Percentiles rank a stretch among this genome's conserved stretches.
These are phyloP conservation scores for Salvia sclarea DNA, from an alignment of 305 asterid species.

Conservation along the genomic window DNA sequence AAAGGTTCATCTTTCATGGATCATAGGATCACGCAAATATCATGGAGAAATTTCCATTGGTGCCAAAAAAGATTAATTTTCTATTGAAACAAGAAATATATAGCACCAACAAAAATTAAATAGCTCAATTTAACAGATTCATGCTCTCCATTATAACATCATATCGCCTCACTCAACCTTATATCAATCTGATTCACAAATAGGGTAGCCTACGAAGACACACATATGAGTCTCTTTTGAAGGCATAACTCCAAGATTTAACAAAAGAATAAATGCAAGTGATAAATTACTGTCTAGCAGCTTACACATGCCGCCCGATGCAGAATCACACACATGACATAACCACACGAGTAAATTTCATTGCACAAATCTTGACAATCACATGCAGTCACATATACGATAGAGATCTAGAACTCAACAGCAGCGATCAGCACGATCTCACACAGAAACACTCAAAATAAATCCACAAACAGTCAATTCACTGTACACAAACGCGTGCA, in stretches of 20 bases:
- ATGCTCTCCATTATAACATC: conserved; percentile 8
- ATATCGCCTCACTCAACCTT: conserved; percentile 17
- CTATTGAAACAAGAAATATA: not conserved
- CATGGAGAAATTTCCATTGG: not conserved
- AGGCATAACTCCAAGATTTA: conserved; percentile 16
- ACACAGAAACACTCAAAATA: conserved; percentile 25
- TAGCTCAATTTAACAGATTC: conserved; percentile 31
- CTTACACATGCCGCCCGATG: conserved; percentile 18
- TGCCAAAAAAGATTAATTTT: not conserved
- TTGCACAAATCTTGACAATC: not conserved
- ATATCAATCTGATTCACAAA: conserved; percentile 20
- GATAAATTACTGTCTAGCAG: conserved; percentile 8
- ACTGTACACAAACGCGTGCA: conserved; percentile 33
- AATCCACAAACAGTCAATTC: conserved; percentile 27
- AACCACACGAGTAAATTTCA: conserved; percentile 14
- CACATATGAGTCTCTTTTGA: not conserved
- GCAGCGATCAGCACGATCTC: conserved; percentile 38
- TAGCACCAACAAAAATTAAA: not conserved
- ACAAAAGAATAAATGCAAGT: conserved; percentile 20
- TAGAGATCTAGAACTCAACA: conserved; percentile 41
- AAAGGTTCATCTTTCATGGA: not conserved
- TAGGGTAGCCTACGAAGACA: not conserved
- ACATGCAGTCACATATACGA: conserved; percentile 29
- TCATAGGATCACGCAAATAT: not conserved
- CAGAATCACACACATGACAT: conserved; percentile 29